phyloP scores from a whole-genome alignment of 2,329 filamentous ascomycete genomes.

The Ploettnerulaceae sp. region DNA sequence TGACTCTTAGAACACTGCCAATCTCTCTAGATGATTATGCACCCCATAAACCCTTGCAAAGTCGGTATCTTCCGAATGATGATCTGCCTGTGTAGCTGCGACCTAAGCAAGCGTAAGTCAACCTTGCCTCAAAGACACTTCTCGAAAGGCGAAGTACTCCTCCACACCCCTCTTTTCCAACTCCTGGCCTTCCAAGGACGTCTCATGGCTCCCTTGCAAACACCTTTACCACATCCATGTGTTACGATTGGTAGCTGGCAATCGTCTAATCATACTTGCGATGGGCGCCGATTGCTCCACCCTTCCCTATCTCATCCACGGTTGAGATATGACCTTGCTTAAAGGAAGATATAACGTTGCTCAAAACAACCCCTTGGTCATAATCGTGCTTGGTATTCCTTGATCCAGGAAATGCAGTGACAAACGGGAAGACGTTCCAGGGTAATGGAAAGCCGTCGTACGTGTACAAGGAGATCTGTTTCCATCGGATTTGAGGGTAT shows the following conservation, averaged over 20 bases:
- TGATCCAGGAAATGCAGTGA: too few relatives aligned
- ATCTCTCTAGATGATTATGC: not conserved
- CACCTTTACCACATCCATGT: conserved; percentile 34
- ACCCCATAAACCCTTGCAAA: not conserved
- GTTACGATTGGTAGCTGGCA: conserved; percentile 36
- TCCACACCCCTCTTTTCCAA: conserved; percentile 14
- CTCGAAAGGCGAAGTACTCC: conserved; percentile 23
- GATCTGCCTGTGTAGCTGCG: not conserved
- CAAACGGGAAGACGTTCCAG: too few relatives aligned
- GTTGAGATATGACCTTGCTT: conserved; percentile 14
- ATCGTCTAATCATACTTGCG: conserved; percentile 39
- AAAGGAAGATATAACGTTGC: conserved; percentile 31
- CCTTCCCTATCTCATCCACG: conserved; percentile 25
- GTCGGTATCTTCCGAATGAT: not conserved
- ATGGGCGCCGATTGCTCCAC: conserved; percentile 34
- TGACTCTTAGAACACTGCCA: not conserved
- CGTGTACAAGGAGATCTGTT: too few relatives aligned
- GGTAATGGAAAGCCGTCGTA: too few relatives aligned
- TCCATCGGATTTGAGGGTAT: too few relatives aligned
- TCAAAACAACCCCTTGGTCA: conserved; percentile 31
- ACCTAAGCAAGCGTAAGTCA: not conserved
- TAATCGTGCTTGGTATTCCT: too few relatives aligned
- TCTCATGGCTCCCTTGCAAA: conserved; percentile 18
- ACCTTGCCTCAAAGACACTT: conserved; percentile 11
- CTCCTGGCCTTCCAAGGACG: conserved; percentile 16